Percentiles rank a stretch among this genome's conserved stretches.
Conservation (phyloP, 805 yeast genomes). For the Monosporozyma unispora region DNA sequence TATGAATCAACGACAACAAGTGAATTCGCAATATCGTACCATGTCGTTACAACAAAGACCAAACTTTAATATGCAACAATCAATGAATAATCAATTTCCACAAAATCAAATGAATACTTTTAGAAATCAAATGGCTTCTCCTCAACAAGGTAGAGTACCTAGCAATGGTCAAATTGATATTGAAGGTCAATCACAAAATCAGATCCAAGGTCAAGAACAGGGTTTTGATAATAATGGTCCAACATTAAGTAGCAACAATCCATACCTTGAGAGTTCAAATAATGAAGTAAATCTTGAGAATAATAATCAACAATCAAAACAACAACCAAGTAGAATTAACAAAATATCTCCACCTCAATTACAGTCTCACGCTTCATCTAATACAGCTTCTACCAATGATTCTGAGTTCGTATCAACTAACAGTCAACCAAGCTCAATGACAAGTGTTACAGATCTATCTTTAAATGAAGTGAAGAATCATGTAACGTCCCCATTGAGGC, state of each 20-base stretch:
- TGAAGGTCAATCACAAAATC: constrained; percentile 1
- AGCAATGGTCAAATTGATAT: not conserved
- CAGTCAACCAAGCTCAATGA: not conserved
- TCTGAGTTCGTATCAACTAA: not conserved
- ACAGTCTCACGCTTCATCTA: not conserved
- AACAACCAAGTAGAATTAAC: not conserved
- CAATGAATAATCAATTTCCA: not conserved
- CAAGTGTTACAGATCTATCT: not conserved
- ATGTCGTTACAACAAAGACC: constrained; percentile 4
- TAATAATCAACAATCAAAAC: not conserved
- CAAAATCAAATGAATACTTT: not conserved
- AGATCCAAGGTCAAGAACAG: not conserved
- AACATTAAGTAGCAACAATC: not conserved
- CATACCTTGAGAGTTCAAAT: not conserved
- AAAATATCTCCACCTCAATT: not conserved
- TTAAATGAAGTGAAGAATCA: not conserved
- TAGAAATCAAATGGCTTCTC: not conserved
- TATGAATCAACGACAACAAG: not conserved
- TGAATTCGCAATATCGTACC: not conserved
- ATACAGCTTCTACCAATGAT: not conserved
- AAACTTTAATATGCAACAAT: not conserved
- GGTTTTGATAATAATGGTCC: not conserved
- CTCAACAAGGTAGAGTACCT: not conserved
- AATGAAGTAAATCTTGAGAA: not conserved
- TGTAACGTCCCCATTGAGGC: constrained; percentile 8